A percentile compares a stretch with the other conserved stretches of the same genome.
Evolutionary conservation across 306 rosid genomes (phyloP).

Genomic region (Mimosa bimucronata): DNA sequence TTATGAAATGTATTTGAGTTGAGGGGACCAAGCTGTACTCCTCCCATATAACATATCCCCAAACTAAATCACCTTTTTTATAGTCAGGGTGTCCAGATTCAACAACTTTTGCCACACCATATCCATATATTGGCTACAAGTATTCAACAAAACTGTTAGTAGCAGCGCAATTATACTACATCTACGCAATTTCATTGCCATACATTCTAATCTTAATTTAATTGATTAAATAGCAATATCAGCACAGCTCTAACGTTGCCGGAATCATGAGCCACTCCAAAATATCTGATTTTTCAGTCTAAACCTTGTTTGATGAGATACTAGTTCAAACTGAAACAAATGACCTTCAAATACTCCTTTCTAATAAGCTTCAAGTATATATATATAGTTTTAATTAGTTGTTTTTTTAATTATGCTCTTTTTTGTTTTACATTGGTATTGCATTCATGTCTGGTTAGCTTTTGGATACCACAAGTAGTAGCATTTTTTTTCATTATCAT

Average conservation of each 20-base stretch:
- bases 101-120: slow-evolving; percentile 1
- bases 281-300: not conserved
- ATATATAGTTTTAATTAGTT: not conserved
- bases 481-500: not conserved
- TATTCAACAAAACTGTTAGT: not conserved
- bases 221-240: not conserved
- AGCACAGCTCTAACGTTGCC: not conserved
- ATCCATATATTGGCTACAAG: slow-evolving; percentile 15
- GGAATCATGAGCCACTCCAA: not conserved
- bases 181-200: not conserved
- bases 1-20: slow-evolving; percentile 16
- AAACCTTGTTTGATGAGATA: not conserved
- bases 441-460: not conserved
- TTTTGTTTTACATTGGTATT: not conserved
- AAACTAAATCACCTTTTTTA: slow-evolving; percentile 6
- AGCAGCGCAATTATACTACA: not conserved
- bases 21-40: slow-evolving; percentile 4
- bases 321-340: not conserved
- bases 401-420: not conserved
- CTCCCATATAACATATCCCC: slow-evolving; percentile 1
- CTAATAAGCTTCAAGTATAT: not conserved
- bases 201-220: not conserved
- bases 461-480: not conserved
- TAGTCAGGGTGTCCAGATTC: slow-evolving; percentile 12
- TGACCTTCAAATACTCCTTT: not conserved